Evolutionary conservation across 169 alveolate species (phyloP).

Genomic region (Eimeria necatrix): DNA sequence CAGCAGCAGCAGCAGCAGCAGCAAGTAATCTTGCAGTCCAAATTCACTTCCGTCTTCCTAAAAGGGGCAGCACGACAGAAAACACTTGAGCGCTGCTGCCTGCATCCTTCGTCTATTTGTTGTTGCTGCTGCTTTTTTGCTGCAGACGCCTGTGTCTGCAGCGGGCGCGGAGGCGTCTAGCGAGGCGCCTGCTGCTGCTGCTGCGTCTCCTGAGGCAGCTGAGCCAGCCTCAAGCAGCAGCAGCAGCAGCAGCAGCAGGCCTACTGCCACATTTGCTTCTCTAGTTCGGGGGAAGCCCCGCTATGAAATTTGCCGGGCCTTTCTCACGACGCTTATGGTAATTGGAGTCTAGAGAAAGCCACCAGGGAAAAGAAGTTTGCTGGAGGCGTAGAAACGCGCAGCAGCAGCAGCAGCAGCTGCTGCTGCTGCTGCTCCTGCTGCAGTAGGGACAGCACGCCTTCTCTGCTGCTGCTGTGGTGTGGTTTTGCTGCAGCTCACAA

Average conservation of each 20-base stretch:
- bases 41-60: not conserved
- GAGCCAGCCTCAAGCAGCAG: conserved; percentile 18
- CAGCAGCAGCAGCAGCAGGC: conserved; percentile 18
- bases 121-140: not conserved
- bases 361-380: too few species aligned
- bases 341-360: not conserved
- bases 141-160: not conserved
- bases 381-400: not conserved
- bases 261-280: conserved; percentile 43
- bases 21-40: not conserved
- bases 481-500: conserved; percentile 36
- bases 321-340: conserved; percentile 51
- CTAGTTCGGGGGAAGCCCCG: conserved; percentile 29
- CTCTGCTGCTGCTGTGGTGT: not conserved
- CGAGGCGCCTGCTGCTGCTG: not conserved
- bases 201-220: conserved; percentile 39
- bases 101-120: not conserved
- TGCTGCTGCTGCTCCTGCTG: not conserved
- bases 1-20: conserved; percentile 62
- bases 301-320: conserved; percentile 54
- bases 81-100: not conserved
- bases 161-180: not conserved
- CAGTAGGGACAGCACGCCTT: not conserved
- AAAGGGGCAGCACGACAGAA: not conserved
- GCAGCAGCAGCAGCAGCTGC: conserved; percentile 32